These are phyloP conservation scores for Paramecium octaurelia DNA, from an alignment of 73 alveolate genomes.

Conservation along the genomic window DNA sequence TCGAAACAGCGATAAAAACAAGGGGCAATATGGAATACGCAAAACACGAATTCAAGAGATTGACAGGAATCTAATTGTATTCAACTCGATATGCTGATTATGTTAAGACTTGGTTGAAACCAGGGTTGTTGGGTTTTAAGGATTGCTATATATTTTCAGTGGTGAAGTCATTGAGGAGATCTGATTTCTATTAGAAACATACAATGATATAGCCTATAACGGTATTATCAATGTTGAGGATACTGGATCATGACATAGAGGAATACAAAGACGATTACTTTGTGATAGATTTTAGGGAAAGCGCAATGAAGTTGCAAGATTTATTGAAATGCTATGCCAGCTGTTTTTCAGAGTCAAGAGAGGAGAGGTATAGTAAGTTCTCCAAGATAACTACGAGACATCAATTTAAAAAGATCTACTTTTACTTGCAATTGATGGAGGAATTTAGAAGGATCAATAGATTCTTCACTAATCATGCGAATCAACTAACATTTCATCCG, in stretches of 20 bases:
- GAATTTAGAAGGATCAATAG: neutral
- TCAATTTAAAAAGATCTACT: neutral
- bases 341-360: neutral
- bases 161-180: neutral
- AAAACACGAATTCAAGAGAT: neutral
- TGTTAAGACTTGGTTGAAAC: neutral
- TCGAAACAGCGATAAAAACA: neutral
- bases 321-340: neutral
- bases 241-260: neutral
- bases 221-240: neutral
- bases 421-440: neutral
- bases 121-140: neutral
- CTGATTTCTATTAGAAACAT: conserved; percentile 8
- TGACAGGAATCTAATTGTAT: neutral
- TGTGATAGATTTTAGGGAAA: neutral
- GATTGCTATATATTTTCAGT: conserved; percentile 1
- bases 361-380: neutral
- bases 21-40: conserved; percentile 1
- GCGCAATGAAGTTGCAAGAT: neutral
- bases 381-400: neutral
- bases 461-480: neutral
- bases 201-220: neutral
- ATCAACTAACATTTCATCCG: neutral
- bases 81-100: conserved; percentile 19
- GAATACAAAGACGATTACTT: neutral